These are phyloP conservation scores for Xylaria multiplex DNA, from an alignment of 2,329 filamentous ascomycete genomes.

Conservation along the genomic window DNA sequence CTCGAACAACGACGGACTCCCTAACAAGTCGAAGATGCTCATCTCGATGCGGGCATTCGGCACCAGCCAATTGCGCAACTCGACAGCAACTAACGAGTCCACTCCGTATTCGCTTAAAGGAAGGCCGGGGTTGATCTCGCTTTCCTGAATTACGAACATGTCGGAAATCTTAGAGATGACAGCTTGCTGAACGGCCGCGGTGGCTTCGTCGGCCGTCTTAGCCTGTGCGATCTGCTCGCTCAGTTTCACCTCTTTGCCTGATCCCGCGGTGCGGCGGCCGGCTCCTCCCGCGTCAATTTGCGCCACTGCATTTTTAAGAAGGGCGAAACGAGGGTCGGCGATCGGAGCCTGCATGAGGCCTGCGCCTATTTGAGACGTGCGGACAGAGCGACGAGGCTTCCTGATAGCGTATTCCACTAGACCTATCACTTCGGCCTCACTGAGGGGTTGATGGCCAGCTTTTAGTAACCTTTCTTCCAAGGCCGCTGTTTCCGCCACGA, in stretches of 20 bases:
- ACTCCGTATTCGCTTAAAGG: slow-evolving; percentile 34
- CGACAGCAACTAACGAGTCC: slow-evolving; percentile 40
- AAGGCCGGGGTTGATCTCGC: slow-evolving; percentile 27
- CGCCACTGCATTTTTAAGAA: slow-evolving; percentile 11
- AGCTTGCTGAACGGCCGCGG: slow-evolving; percentile 15
- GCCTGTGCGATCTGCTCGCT: slow-evolving; percentile 27
- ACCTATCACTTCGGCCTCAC: slow-evolving; percentile 22
- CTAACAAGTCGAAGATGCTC: slow-evolving; percentile 37
- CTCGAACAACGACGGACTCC: slow-evolving; percentile 27
- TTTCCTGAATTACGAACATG: slow-evolving; percentile 34
- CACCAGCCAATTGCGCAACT: slow-evolving; percentile 39
- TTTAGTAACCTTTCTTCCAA: slow-evolving; percentile 19
- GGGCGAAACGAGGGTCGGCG: slow-evolving; percentile 20
- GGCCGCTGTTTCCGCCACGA: slow-evolving; percentile 19
- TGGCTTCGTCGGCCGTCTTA: slow-evolving; percentile 26
- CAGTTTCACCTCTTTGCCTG: slow-evolving; percentile 7
- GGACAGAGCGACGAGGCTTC: slow-evolving; percentile 13
- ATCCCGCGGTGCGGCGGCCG: neutral
- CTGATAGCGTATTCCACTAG: slow-evolving; percentile 23
- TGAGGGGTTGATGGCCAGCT: slow-evolving; percentile 17
- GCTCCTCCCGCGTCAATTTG: slow-evolving; percentile 4
- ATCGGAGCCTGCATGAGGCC: slow-evolving; percentile 5
- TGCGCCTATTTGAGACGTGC: slow-evolving; percentile 13
- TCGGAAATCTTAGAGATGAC: slow-evolving; percentile 30
- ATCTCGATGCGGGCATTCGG: slow-evolving; percentile 32